Evolutionary conservation across 2,329 filamentous ascomycete species (phyloP), one percentile per base, ranked within the genome.

Genomic region (Tricladium varicosporioides): DNA sequence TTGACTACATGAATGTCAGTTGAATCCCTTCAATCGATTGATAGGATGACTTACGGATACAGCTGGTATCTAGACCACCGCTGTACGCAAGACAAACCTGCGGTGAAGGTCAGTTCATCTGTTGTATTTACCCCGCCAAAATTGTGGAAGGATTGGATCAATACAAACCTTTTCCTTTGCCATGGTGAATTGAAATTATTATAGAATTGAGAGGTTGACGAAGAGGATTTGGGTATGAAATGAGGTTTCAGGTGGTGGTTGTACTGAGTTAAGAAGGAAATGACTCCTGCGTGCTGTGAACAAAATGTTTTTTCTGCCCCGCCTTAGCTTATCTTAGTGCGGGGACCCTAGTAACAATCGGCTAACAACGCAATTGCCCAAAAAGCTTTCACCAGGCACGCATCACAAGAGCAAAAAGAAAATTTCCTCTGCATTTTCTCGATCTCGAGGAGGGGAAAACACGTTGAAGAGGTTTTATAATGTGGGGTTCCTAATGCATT

Each of bases 41-140:
- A 11, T 10, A 36, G 8, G 22, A 40, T 19, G 44, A 60, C 59
- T 56, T 50, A 60, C 57, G 67, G 60, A 75, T 75, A 67, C 73
- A 75, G 63, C 71, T 74, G 60, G 75, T 78, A 63, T 77, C 75
- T 42, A 78, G 70, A 67, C 75, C 75, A 64, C 75, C 74, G 59
- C 71, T 73, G 68, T 74, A 75, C 55, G 73, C 73, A 63, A 75
- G 71, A 66, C 73, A 74, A 63, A 74, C 73, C 72, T 75, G 51
- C 45, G 32, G 49, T 46, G 40, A 48, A 16, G 42, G 16, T 56
- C 43, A 62, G 47, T 32, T 33, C 15, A 27, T 66, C 58, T 61
- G 56, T 44, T 52, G 45, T 59, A 42, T 51, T 18, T 53, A 51
- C 45, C 52, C 42, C 40, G 55, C 46, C 42, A 42, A 31, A 43